A percentile compares a stretch with the other conserved stretches of the same genome.
phyloP scores from a whole-genome alignment of 768 basidiomycete genomes.

The Cystofilobasidium bisporidii region DNA sequence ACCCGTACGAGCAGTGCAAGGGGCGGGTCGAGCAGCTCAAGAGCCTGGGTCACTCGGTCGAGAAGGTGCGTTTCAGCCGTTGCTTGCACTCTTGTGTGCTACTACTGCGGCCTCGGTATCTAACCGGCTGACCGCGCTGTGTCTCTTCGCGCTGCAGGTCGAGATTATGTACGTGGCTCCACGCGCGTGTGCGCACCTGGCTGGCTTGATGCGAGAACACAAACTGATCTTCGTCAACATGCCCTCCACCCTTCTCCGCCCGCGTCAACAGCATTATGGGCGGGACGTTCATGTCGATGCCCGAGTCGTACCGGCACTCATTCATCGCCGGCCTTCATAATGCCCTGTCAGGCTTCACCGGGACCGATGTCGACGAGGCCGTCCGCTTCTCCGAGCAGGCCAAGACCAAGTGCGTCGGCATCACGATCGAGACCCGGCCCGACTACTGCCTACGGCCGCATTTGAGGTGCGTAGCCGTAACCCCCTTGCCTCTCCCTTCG shows the following conservation, averaged over 20 bases:
- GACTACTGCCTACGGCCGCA: constrained; percentile 97
- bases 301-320: constrained; percentile 84
- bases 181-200: too few species aligned
- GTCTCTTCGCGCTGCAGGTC: constrained; percentile 41
- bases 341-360: constrained; percentile 88
- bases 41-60: constrained; percentile 89
- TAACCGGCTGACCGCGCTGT: too few species aligned
- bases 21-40: constrained; percentile 93
- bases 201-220: too few species aligned
- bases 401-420: constrained; percentile 96
- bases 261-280: constrained; percentile 94
- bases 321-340: constrained; percentile 96
- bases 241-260: too few species aligned
- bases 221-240: too few species aligned
- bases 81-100: too few species aligned
- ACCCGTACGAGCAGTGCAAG: constrained; percentile 94
- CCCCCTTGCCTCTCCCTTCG: neutral
- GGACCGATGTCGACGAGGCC: constrained; percentile 87
- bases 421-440: constrained; percentile 96
- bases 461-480: constrained; percentile 57
- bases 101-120: too few species aligned
- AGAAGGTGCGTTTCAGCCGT: too few species aligned
- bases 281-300: constrained; percentile 99
- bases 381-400: constrained; percentile 94
- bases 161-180: constrained; percentile 40